phyloP scores from a whole-genome alignment of 345 rosid genomes.

The Eucalyptus caleyi region DNA sequence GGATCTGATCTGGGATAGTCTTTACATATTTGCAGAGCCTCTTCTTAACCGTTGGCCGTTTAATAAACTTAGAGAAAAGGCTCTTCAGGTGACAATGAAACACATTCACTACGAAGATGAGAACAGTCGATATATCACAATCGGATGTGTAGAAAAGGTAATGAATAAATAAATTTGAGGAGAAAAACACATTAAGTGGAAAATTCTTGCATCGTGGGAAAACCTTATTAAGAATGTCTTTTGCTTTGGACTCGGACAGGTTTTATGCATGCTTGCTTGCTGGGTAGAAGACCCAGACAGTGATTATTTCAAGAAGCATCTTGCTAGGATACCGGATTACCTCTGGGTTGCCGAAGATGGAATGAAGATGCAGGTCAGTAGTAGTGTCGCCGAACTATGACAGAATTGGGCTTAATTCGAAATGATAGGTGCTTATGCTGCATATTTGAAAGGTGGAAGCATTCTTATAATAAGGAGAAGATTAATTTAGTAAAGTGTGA shows the following conservation, averaged over 20 bases:
- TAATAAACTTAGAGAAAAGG: slow-evolving; percentile 8
- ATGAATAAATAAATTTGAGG: not conserved
- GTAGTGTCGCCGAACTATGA: not conserved
- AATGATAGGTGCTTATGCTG: not conserved
- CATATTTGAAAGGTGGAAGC: not conserved
- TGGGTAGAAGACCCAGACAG: slow-evolving; percentile 66
- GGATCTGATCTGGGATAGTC: slow-evolving; percentile 21
- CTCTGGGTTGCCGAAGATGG: slow-evolving; percentile 69
- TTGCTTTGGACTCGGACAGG: slow-evolving; percentile 4
- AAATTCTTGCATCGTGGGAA: not conserved
- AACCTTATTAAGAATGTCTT: not conserved
- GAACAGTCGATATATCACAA: slow-evolving; percentile 21
- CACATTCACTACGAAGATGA: slow-evolving; percentile 33
- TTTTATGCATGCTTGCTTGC: slow-evolving; percentile 46
- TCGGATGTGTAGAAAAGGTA: slow-evolving; percentile 28
- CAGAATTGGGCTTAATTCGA: not conserved
- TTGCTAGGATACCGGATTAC: slow-evolving; percentile 36
- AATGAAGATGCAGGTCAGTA: slow-evolving; percentile 38
- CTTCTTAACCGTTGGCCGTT: slow-evolving; percentile 31
- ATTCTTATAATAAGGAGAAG: not conserved
- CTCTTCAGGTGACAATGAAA: slow-evolving; percentile 17
- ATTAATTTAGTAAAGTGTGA: not conserved
- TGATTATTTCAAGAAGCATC: slow-evolving; percentile 37
- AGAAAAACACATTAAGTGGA: not conserved
- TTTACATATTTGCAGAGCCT: slow-evolving; percentile 17